These are phyloP conservation scores for Cyberlindnera mrakii DNA, from an alignment of 805 yeast species.

Conservation along the genomic window DNA sequence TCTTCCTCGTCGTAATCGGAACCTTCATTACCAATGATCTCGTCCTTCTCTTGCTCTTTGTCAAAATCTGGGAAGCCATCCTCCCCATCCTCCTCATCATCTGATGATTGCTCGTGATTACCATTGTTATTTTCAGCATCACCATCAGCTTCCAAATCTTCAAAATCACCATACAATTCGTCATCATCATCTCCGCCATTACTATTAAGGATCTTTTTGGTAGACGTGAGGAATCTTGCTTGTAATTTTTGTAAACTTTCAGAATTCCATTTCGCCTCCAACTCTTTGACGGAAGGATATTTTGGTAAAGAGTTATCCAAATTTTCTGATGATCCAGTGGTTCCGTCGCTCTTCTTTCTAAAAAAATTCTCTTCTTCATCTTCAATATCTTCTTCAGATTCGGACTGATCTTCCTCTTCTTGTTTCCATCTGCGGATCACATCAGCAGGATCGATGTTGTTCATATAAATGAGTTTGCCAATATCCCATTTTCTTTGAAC, in stretches of 20 bases:
- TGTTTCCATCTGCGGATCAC: constrained; percentile 67
- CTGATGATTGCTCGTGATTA: constrained; percentile 20
- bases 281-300: constrained; percentile 35
- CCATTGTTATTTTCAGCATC: constrained; percentile 12
- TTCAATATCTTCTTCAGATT: constrained; percentile 36
- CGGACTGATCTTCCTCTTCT: constrained; percentile 39
- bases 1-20: constrained; percentile 15
- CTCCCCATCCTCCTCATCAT: constrained; percentile 37
- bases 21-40: constrained; percentile 5
- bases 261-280: constrained; percentile 41
- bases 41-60: constrained; percentile 32
- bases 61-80: constrained; percentile 29
- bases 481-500: constrained; percentile 66
- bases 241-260: constrained; percentile 37
- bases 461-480: constrained; percentile 72
- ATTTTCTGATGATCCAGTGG: constrained; percentile 23
- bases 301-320: constrained; percentile 33
- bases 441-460: constrained; percentile 68
- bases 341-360: constrained; percentile 40
- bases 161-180: constrained; percentile 51
- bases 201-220: constrained; percentile 33
- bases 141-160: constrained; percentile 39
- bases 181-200: constrained; percentile 36
- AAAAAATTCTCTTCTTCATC: constrained; percentile 48
- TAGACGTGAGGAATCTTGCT: constrained; percentile 48